These are phyloP conservation scores for Cladosporium velox DNA, from an alignment of 2,329 filamentous ascomycete species.

Conservation along the genomic window DNA sequence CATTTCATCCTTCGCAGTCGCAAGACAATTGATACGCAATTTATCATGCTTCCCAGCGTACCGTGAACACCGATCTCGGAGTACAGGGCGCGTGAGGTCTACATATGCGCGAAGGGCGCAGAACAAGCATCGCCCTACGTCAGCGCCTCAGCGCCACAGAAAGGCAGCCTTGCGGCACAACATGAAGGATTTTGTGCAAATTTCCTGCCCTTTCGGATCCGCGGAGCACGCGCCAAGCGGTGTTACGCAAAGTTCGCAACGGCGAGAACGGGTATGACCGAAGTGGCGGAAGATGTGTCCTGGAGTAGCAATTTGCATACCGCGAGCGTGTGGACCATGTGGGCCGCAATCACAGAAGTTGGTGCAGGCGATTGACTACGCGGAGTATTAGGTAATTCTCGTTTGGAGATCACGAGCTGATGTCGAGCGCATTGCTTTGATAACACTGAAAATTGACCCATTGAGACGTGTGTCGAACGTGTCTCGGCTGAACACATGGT, in stretches of 20 bases:
- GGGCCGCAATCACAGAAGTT: constrained; percentile 3
- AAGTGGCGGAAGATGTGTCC: constrained; percentile 7
- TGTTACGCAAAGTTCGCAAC: background rate
- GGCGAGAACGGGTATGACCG: background rate
- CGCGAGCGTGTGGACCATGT: constrained; percentile 4
- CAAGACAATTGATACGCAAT: background rate
- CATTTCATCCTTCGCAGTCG: too few relatives aligned
- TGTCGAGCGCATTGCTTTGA: background rate
- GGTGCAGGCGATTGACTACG: background rate
- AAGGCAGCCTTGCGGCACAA: background rate
- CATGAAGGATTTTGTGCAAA: background rate
- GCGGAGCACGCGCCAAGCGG: background rate
- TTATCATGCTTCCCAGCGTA: background rate
- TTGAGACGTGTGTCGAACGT: background rate
- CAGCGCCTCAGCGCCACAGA: background rate
- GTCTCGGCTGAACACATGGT: background rate
- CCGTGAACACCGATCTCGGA: background rate
- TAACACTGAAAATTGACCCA: background rate
- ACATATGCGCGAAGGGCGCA: background rate
- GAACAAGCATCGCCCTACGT: constrained; percentile 10
- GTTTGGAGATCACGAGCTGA: background rate
- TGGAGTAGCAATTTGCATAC: background rate
- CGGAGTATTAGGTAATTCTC: background rate
- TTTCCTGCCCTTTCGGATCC: background rate
- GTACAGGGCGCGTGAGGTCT: background rate